Percentiles rank a stretch among this genome's conserved stretches.
These are phyloP conservation scores for Ceratobasidium sp. DNA, from an alignment of 1,284 basidiomycete species.

Conservation along the genomic window DNA sequence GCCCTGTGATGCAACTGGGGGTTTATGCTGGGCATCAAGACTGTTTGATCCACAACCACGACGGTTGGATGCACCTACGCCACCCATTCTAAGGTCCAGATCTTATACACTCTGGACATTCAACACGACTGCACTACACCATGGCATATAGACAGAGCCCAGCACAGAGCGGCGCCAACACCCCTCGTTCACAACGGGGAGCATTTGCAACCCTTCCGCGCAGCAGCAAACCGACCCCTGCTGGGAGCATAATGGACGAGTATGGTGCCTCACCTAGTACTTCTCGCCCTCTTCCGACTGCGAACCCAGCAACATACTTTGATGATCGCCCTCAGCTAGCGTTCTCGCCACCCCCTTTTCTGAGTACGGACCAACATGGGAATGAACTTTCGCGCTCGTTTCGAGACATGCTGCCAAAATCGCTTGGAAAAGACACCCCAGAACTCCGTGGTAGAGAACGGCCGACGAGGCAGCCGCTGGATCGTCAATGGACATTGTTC, in stretches of 20 bases:
- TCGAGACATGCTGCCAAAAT: conserved; percentile 14
- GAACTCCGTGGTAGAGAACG: conserved; percentile 4
- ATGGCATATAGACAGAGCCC: conserved; percentile 23
- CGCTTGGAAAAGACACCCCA: conserved; percentile 5
- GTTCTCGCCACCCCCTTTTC: neutral
- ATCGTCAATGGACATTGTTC: conserved; percentile 70
- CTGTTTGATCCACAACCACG: no score
- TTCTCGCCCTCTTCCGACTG: neutral
- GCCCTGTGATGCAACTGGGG: no score
- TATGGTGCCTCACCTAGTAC: neutral
- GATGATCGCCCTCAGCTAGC: conserved; percentile 2
- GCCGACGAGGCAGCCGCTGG: conserved; percentile 1
- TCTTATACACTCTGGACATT: no score
- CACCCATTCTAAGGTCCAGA: no score
- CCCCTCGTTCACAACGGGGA: conserved; percentile 13
- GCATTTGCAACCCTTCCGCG: conserved; percentile 25
- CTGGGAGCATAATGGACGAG: neutral
- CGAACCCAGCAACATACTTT: conserved; percentile 12
- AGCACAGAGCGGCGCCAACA: conserved; percentile 17
- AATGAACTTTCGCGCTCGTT: neutral
- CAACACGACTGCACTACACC: neutral
- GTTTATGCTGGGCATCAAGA: no score
- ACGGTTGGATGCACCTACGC: no score
- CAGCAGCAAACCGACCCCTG: neutral
- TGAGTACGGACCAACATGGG: neutral